Percentiles rank a stretch among this genome's conserved stretches.
Evolutionary conservation across 768 basidiomycete genomes (phyloP).

Genomic region (Mrakia frigida): DNA sequence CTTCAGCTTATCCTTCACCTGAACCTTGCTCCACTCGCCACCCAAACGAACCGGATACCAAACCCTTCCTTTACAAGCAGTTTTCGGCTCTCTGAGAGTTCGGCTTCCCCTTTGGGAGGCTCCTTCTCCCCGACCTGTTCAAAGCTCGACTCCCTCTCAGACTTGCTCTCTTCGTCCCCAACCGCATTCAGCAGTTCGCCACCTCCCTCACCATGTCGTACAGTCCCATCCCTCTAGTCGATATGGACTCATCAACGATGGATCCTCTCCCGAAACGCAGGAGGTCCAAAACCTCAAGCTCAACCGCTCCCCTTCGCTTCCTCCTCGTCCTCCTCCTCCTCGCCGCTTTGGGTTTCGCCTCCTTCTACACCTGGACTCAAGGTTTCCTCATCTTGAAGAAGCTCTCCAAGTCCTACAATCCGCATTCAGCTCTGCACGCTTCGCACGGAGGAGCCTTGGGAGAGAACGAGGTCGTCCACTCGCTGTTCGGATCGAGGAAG

Average conservation of each 20-base stretch:
- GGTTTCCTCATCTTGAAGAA: not conserved
- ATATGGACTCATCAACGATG: not conserved
- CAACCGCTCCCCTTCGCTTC: not conserved
- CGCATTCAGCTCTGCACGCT: not conserved
- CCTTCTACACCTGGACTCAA: not conserved
- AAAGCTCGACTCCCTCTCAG: not conserved
- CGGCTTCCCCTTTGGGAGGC: not conserved
- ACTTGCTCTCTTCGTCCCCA: not conserved
- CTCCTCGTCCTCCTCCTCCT: conserved; percentile 2
- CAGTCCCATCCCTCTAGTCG: not conserved
- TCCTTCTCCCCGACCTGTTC: conserved; percentile 1
- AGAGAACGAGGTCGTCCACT: not conserved
- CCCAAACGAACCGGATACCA: not conserved
- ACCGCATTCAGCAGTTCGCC: not conserved
- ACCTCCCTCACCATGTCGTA: not conserved
- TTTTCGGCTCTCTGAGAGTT: not conserved
- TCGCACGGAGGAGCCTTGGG: not conserved
- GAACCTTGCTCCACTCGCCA: not conserved
- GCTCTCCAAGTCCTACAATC: not conserved
- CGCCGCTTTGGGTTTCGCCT: not conserved
- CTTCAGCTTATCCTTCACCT: not conserved
- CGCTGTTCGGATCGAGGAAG: not conserved
- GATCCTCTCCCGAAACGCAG: not conserved
- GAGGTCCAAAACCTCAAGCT: not conserved
- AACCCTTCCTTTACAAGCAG: not conserved